phyloP scores from a whole-genome alignment of 2,329 filamentous ascomycete species.

The Berkeleyomyces basicola region DNA sequence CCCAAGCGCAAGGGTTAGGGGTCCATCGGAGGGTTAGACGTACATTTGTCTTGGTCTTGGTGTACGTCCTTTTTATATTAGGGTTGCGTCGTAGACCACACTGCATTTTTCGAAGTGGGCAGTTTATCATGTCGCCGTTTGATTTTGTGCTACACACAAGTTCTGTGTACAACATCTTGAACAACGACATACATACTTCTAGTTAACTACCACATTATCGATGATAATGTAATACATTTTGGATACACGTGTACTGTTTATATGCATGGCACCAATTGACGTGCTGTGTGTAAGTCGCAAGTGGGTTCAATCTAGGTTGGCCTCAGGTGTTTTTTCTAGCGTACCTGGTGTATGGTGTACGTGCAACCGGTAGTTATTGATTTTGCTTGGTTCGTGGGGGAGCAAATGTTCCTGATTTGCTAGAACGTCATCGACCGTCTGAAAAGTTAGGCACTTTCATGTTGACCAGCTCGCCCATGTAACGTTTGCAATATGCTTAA shows the following conservation, averaged over 20 bases:
- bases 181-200: too few species aligned
- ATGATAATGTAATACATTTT: not conserved
- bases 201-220: too few species aligned
- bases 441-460: not conserved
- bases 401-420: not conserved
- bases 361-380: not conserved
- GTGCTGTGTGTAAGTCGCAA: not conserved
- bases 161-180: too few species aligned
- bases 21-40: not conserved
- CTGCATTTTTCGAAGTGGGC: too few species aligned
- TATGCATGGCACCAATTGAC: not conserved
- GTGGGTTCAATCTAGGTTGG: not conserved
- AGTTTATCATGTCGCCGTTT: too few species aligned
- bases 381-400: not conserved
- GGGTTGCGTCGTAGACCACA: too few species aligned
- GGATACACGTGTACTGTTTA: not conserved
- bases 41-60: too few species aligned
- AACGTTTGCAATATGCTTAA: not conserved
- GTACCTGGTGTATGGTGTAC: not conserved
- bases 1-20: not conserved
- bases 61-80: too few species aligned
- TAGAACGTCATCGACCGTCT: not conserved
- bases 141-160: too few species aligned
- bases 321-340: not conserved
- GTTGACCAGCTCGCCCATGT: not conserved